A percentile compares a stretch with the other conserved stretches of the same genome.
Evolutionary conservation across 495 filamentous ascomycete genomes (phyloP).

Genomic region (Niebla homalea): DNA sequence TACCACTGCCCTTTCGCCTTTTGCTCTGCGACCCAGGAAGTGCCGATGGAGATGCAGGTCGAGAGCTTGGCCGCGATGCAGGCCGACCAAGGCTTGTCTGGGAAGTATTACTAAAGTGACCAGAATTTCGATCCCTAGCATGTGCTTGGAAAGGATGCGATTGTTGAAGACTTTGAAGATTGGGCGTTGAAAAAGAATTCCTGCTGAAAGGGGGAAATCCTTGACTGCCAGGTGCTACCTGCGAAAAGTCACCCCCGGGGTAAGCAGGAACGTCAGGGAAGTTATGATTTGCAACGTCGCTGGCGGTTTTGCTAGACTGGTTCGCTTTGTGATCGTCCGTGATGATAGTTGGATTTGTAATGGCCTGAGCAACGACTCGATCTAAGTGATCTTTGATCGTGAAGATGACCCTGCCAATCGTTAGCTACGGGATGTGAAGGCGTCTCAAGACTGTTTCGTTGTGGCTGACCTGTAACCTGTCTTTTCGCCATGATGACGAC

Average conservation of each 20-base stretch:
- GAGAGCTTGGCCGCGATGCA: slow-evolving; percentile 51
- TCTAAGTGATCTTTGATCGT: slow-evolving; percentile 71
- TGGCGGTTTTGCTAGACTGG: neutral
- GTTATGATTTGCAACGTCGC: slow-evolving; percentile 20
- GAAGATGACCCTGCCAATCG: slow-evolving; percentile 56
- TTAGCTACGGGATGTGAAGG: neutral
- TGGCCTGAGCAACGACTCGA: slow-evolving; percentile 66
- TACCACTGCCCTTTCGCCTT: slow-evolving; percentile 65
- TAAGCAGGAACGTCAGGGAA: slow-evolving; percentile 31
- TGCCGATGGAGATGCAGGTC: slow-evolving; percentile 56
- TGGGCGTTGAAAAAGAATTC: slow-evolving; percentile 31
- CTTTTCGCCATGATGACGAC: slow-evolving; percentile 86
- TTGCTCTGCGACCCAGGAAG: slow-evolving; percentile 48
- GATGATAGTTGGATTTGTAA: slow-evolving; percentile 80
- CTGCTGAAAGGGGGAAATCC: slow-evolving; percentile 17
- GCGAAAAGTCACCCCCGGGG: slow-evolving; percentile 32
- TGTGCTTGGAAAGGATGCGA: slow-evolving; percentile 29
- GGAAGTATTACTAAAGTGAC: slow-evolving; percentile 16
- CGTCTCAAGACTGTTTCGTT: neutral
- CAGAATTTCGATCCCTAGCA: slow-evolving; percentile 19
- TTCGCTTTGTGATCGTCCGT: slow-evolving; percentile 95
- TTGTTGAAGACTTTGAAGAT: slow-evolving; percentile 41
- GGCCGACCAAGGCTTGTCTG: slow-evolving; percentile 34
- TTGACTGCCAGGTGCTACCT: slow-evolving; percentile 24
- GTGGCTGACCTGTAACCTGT: slow-evolving; percentile 39